Conservation (phyloP, 345 rosid genomes). For the Brassica rapa region DNA sequence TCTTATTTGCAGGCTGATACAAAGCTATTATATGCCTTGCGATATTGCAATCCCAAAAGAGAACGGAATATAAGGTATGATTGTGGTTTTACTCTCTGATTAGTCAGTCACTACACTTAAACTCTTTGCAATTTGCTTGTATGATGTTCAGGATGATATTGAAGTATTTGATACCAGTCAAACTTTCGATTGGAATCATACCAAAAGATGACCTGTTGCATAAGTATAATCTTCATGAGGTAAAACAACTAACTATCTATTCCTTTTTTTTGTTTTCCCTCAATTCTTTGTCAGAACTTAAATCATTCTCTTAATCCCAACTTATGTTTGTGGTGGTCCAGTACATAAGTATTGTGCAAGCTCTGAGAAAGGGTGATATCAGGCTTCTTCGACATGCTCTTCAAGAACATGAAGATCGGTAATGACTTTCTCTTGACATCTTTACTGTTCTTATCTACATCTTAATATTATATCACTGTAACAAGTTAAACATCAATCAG, state of each 20-base stretch:
- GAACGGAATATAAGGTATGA: conserved; percentile 81
- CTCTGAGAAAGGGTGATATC: conserved; percentile 81
- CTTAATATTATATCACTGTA: too few species aligned
- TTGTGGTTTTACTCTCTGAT: conserved; percentile 17
- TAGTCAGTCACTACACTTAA: not conserved
- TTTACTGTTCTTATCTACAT: conserved; percentile 4
- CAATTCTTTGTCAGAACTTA: not conserved
- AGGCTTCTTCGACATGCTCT: conserved; percentile 83
- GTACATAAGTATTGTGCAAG: conserved; percentile 71
- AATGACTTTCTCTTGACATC: conserved; percentile 35
- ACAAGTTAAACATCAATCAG: too few species aligned
- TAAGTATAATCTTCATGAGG: conserved; percentile 78
- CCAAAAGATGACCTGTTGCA: conserved; percentile 64
- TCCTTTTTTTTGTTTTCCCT: not conserved
- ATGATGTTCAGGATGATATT: conserved; percentile 74
- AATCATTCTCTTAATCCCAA: not conserved
- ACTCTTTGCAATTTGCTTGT: not conserved
- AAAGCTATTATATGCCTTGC: conserved; percentile 83
- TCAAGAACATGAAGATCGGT: conserved; percentile 86
- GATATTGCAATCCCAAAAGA: conserved; percentile 62
- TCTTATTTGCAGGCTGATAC: conserved; percentile 75
- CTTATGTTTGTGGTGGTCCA: conserved; percentile 40
- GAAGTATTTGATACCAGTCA: conserved; percentile 80
- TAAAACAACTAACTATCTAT: conserved; percentile 25
- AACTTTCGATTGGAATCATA: not conserved